These are phyloP conservation scores for Trichoderma erinaceum DNA, from an alignment of 495 filamentous ascomycete species.

Conservation along the genomic window DNA sequence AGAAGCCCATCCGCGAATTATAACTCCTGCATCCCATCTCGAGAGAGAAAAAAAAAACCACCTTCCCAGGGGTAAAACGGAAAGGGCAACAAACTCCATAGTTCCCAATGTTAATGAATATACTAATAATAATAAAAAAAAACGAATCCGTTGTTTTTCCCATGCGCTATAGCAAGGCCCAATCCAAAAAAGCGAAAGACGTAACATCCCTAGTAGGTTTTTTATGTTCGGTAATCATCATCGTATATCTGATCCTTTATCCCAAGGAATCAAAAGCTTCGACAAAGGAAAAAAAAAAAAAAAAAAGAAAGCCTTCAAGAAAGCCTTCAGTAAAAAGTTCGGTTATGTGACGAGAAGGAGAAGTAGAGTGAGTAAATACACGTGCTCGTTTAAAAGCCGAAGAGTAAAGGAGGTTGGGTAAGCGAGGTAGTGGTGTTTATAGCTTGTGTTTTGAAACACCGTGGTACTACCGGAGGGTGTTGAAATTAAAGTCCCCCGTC, in stretches of 20 bases:
- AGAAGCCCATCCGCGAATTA: no score
- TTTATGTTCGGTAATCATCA: conserved; percentile 6
- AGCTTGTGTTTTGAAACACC: background rate
- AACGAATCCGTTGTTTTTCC: background rate
- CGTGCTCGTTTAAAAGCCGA: background rate
- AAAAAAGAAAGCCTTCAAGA: background rate
- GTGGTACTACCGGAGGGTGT: conserved; percentile 27
- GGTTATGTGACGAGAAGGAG: background rate
- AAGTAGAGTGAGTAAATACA: background rate
- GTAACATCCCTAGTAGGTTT: background rate
- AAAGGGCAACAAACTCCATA: no score
- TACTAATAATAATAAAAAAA: background rate
- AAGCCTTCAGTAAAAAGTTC: background rate
- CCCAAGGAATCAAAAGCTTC: background rate
- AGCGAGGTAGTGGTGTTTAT: background rate
- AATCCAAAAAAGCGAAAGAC: background rate
- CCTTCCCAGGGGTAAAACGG: no score
- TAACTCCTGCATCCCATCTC: no score
- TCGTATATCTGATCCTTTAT: background rate
- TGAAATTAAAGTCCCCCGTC: conserved; percentile 31
- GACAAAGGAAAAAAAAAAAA: conserved; percentile 5
- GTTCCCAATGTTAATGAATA: background rate
- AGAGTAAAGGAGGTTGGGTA: background rate
- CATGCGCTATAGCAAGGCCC: background rate
- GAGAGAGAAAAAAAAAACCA: no score